Evolutionary conservation across 768 basidiomycete genomes (phyloP).

Genomic region (Lyophyllum decastes): DNA sequence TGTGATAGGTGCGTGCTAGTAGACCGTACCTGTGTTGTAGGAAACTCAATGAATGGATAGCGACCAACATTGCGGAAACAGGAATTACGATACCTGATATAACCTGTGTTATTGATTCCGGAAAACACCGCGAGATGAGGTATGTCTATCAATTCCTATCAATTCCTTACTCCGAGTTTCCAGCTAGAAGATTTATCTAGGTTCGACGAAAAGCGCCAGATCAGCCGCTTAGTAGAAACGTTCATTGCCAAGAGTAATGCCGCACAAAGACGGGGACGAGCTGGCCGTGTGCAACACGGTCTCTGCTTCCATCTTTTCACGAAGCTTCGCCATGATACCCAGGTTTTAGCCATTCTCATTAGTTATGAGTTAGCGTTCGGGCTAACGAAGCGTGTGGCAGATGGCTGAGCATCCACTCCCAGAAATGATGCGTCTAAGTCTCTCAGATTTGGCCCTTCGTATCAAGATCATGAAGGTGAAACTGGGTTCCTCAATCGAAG

Average conservation of each 20-base stretch:
- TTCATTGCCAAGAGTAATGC: conserved; percentile 93
- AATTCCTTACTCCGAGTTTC: not conserved
- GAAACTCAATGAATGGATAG: conserved; percentile 34
- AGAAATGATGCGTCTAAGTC: conserved; percentile 91
- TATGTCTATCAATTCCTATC: conserved; percentile 32
- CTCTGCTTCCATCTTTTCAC: conserved; percentile 97
- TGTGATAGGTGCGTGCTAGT: conserved; percentile 71
- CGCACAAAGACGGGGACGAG: conserved; percentile 84
- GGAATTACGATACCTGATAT: conserved; percentile 99
- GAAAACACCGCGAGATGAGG: conserved; percentile 95
- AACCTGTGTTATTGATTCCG: conserved; percentile 93
- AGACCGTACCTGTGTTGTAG: not conserved
- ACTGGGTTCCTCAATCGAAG: conserved; percentile 83
- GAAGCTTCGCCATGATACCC: conserved; percentile 78
- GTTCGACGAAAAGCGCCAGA: conserved; percentile 96
- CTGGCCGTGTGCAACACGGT: conserved; percentile 88
- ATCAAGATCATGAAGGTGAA: conserved; percentile 95
- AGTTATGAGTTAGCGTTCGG: not conserved
- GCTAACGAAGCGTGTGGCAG: conserved; percentile 36
- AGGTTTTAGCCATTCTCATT: conserved; percentile 38
- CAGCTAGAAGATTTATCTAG: conserved; percentile 33
- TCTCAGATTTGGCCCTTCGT: conserved; percentile 87
- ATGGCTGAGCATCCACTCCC: conserved; percentile 89
- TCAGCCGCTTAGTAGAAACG: conserved; percentile 88
- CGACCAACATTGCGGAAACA: conserved; percentile 94